A percentile compares a stretch with the other conserved stretches of the same genome.
Evolutionary conservation across 768 basidiomycete species (phyloP).

Genomic region (Collybiopsis confluens): DNA sequence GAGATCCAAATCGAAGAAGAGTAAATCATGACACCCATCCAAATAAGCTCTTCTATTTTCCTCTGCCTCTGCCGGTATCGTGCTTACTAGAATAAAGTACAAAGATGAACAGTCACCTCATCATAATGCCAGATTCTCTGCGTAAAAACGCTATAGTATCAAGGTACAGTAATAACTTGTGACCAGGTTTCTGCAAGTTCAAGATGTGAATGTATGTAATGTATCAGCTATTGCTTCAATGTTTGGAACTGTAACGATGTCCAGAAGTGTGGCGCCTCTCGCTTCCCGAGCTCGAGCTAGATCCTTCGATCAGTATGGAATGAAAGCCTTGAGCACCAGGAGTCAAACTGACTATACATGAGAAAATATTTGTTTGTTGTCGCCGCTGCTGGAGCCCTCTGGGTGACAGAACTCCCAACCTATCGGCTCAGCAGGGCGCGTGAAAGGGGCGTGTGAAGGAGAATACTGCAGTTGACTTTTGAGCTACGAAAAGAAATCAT

Average conservation of each 20-base stretch:
- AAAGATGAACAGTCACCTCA: no score
- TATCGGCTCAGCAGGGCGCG: neutral
- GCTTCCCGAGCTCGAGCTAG: neutral
- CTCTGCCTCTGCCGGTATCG: no score
- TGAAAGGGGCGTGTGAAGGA: neutral
- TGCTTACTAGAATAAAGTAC: no score
- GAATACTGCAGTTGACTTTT: slow-evolving; percentile 3
- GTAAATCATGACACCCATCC: slow-evolving; percentile 24
- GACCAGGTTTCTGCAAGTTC: no score
- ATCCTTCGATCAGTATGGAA: neutral
- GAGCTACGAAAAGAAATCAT: neutral
- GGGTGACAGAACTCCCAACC: no score
- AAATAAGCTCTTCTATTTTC: neutral
- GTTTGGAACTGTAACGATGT: neutral
- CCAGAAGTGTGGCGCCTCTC: neutral
- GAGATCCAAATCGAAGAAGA: slow-evolving; percentile 52
- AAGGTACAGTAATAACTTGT: no score
- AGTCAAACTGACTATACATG: neutral
- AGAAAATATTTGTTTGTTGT: neutral
- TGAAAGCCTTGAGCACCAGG: neutral
- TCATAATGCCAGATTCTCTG: no score
- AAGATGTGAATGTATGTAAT: no score
- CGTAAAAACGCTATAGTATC: no score
- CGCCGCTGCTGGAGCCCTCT: neutral
- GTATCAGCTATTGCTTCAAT: no score